A percentile compares a stretch with the other conserved stretches of the same genome.
These are phyloP conservation scores for Trichoderma atroviride DNA, from an alignment of 2,329 filamentous ascomycete species.

Conservation along the genomic window DNA sequence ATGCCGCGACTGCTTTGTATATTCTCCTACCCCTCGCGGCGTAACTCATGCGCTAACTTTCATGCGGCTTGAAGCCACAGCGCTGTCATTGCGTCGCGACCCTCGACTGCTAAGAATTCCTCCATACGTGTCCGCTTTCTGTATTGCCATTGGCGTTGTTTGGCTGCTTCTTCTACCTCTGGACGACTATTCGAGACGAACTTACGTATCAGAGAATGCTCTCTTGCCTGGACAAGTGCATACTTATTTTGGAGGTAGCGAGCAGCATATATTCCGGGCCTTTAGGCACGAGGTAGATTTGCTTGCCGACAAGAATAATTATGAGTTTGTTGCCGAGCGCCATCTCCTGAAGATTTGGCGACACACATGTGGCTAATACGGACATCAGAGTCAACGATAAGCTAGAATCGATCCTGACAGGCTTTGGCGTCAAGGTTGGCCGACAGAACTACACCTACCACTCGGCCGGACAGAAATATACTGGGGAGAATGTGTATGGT, in stretches of 20 bases:
- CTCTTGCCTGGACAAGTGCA: conserved; percentile 94
- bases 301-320: conserved; percentile 56
- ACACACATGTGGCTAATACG: conserved; percentile 1
- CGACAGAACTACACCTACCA: conserved; percentile 86
- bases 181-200: conserved; percentile 85
- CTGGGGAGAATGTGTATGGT: conserved; percentile 89
- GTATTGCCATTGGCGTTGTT: conserved; percentile 79
- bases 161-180: conserved; percentile 92
- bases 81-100: conserved; percentile 74
- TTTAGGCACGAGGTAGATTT: conserved; percentile 81
- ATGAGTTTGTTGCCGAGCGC: conserved; percentile 47
- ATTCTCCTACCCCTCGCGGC: background rate
- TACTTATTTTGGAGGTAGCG: conserved; percentile 95
- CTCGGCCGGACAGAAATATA: conserved; percentile 71
- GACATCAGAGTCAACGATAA: conserved; percentile 63
- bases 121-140: conserved; percentile 83
- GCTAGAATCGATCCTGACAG: conserved; percentile 73
- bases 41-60: background rate
- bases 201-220: conserved; percentile 97
- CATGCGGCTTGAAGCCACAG: conserved; percentile 50
- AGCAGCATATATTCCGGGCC: conserved; percentile 90
- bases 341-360: background rate
- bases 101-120: conserved; percentile 81
- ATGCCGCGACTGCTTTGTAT: conserved; percentile 28
- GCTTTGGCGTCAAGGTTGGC: conserved; percentile 82